Base-by-base conservation (phyloP, 2,329 filamentous ascomycete species). In the Xylariaceae sp. region DNA sequence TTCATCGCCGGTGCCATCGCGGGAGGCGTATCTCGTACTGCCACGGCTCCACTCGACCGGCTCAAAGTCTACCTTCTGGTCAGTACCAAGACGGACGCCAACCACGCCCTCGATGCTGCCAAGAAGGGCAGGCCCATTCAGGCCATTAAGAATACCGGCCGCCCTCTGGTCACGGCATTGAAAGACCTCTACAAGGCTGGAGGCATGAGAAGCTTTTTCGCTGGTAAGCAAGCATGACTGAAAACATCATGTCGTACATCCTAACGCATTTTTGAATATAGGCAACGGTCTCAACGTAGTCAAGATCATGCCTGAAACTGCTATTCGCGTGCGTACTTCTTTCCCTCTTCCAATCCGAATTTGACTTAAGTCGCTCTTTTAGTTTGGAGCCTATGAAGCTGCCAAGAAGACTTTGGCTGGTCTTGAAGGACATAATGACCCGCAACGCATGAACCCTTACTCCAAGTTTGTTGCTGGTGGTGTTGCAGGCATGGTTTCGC, bases 271-370 rank as follows among this genome's bases (percentile, higher is more conserved):
- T 27, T n/a, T 25, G 45, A 17, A 8, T 21, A 19, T 57, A 95
- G 91, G 93, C 29, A 98, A 98, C 61, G 93, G 93, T 3, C 74
- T 98, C 56, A 98, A 98, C 58, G 90, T 98, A 3, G 68, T 96
- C 61, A 98, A 98, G 67, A 93, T 98, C 49, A 95, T 97, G 89
- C 93, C 93, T 0, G 93, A 98, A 70, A 96, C 92, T 22, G 92
- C 93, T 21, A 95, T 98, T 64, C 95, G 96, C 59, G 72, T 74
- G 61, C 29, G 56, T 56, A 40, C 42, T 20, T 25, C 37, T 36
- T 33, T 20, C 3, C 33, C 34, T 17, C 40, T 6, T 12, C 11
- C 29, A 2, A 37, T 34, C 17, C 20, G 10, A 14, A n/a, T 14
- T 29, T 43, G 17, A 2, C 12, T 14, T 19, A 19, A 34, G 56